Evolutionary conservation across 768 basidiomycete genomes (phyloP), one percentile per base, ranked within the genome.

Genomic region (Auriscalpium microsporum): DNA sequence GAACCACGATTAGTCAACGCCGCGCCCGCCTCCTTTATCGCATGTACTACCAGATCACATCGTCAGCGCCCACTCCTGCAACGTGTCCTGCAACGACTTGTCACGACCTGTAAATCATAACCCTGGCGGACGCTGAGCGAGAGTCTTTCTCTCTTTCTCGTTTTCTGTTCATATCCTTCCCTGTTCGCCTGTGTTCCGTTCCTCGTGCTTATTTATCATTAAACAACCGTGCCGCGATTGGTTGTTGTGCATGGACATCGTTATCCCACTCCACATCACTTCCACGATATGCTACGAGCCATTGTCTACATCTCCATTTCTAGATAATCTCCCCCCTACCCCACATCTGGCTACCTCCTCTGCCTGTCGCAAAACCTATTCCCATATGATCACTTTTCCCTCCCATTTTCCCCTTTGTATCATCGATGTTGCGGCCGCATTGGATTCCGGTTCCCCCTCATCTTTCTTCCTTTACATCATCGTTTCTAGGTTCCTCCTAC

Each of bases 51-150:
- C 40, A 42, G 17, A 42, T 17, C 40, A 42, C 40, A 42, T 14
- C 40, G 40, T 7, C 40, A 42, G 40, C 40, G 40, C 8, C 40
- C 40, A 42, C 13, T 17, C 40, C 40, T 42, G 40, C 40, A 42
- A 17, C 40, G 40, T 42, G 40, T 42, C 40, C 17, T 42, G 44
- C 55, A 42, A 57, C 45, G 52, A 59, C 36, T 44, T 57, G 40
- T 52, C 48, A 59, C 21, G 56, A 59, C 40, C n/a, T 59, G 58
- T 59, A 59, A 56, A 59, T 21, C 48, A 50, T 35, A 28, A 28
- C 17, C 5, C 40, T 42, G 38, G 40, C 40, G 40, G 40, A 42
- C 40, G 40, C 40, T 42, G 40, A 17, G 40, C 17, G 40, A 42
- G 40, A 42, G 40, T 17, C 40, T 42, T 17, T 13, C 4, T 9